Evolutionary conservation across 495 filamentous ascomycete species (phyloP).

Genomic region (Pseudoneurospora amorphoporcata): DNA sequence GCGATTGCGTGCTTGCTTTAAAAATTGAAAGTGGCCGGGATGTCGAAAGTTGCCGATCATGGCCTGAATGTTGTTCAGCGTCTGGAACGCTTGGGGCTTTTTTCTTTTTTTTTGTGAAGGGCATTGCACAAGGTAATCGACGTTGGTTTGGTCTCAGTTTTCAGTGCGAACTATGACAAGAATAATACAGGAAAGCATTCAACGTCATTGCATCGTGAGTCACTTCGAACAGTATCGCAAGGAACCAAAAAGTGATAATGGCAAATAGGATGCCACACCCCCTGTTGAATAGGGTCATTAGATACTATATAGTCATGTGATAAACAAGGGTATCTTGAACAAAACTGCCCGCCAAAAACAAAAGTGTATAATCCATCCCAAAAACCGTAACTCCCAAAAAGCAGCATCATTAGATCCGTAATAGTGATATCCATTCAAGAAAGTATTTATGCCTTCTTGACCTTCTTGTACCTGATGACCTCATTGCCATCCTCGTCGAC

Average conservation of each 20-base stretch:
- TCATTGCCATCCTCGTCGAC: slow-evolving; percentile 36
- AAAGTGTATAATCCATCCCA: neutral
- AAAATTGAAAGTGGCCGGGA: neutral
- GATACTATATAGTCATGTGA: neutral
- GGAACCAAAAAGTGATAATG: neutral
- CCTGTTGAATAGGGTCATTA: neutral
- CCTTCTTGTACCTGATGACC: slow-evolving; percentile 27
- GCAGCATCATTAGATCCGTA: neutral
- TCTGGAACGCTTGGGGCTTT: neutral
- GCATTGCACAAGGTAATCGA: neutral
- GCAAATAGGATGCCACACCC: neutral
- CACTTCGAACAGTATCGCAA: neutral
- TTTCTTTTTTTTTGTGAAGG: neutral
- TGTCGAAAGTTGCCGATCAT: neutral
- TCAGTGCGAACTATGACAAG: neutral
- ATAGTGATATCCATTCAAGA: neutral
- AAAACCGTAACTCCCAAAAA: neutral
- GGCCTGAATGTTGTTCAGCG: neutral
- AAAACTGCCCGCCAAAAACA: neutral
- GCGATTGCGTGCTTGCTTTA: neutral
- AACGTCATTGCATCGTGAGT: neutral
- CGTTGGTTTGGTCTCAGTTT: neutral
- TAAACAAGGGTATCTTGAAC: neutral
- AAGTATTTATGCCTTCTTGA: slow-evolving; percentile 8
- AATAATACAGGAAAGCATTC: neutral